Evolutionary conservation across 306 rosid species (phyloP).

Genomic region (Prinsepia uniflora): DNA sequence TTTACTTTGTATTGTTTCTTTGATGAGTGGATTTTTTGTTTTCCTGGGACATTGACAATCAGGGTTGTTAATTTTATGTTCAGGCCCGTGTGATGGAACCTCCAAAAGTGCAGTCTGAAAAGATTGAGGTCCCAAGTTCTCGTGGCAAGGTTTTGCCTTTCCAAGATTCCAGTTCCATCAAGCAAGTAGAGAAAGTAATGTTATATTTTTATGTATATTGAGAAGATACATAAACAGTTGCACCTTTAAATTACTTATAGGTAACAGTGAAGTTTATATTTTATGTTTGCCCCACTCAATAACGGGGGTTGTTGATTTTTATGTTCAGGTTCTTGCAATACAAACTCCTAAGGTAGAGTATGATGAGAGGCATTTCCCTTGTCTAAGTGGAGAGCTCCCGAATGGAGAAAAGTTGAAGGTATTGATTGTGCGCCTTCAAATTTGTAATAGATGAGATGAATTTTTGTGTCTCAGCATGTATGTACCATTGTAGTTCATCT

Average conservation of each 20-base stretch:
- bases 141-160: slow-evolving; percentile 11
- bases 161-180: slow-evolving; percentile 11
- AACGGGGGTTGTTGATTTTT: neutral
- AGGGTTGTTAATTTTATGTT: slow-evolving; percentile 22
- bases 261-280: neutral
- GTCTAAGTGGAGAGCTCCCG: neutral
- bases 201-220: slow-evolving; percentile 8
- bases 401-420: slow-evolving; percentile 9
- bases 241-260: neutral
- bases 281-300: neutral
- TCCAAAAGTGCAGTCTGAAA: slow-evolving; percentile 5
- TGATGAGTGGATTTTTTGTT: too few species aligned
- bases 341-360: neutral
- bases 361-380: slow-evolving; percentile 1
- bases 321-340: neutral
- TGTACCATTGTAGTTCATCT: neutral
- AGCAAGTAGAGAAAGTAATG: slow-evolving; percentile 8
- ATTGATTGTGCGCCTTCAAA: slow-evolving; percentile 1
- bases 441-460: neutral
- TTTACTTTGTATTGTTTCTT: too few species aligned
- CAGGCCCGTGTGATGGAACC: slow-evolving; percentile 35
- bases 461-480: neutral
- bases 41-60: neutral
- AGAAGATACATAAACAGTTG: neutral
- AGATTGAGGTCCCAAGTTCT: slow-evolving; percentile 8